Evolutionary conservation across 2,329 filamentous ascomycete species (phyloP), one percentile per base, ranked within the genome.

Genomic region (Akanthomyces uredinophilus): DNA sequence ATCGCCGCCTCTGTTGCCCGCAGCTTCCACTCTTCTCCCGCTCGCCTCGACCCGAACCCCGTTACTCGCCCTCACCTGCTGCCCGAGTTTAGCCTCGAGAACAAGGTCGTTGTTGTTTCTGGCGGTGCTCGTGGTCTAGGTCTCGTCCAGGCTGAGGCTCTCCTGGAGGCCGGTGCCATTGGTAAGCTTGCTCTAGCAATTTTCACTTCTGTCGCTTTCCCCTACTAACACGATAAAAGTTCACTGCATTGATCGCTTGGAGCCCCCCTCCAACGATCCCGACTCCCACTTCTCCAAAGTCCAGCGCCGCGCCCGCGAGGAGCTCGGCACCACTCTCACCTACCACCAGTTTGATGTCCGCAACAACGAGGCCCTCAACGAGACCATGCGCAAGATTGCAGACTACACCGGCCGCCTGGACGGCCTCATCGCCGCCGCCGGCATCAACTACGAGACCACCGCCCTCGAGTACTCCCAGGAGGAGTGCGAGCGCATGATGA

Each of bases 321-420:
- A 89, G 70, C 80, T 92, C n/a, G 84, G 81, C 66, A 88, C 87
- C 1, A 83, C 82, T 53, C 75, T 95, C 49, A 81, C 86, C 59
- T 96, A 96, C 78, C 87, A 88, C 70, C 86, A 88, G 66, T 85
- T 93, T 64, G 92, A 96, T 71, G 91, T 96, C 20, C 85, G 90
- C 35, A 86, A 95, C 70, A 86, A 88, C 24, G 78, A 81, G 5
- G 75, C 80, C 44, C 81, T 96, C 51, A 88, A 93, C 72, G 79
- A 78, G 47, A 82, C 90, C 58, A 80, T 96, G 53, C 79, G 83
- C 66, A 79, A 78, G 13, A 95, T 96, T 66, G 90, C 86, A 18
- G 79, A 86, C 56, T 76, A 83, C 63, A 84, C 92, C 66, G 88
- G 88, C 6, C 84, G 89, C 18, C 76, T 96, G 64, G 91, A 96